Evolutionary conservation across 108 stramenopile species (phyloP).

Genomic region (Fragilaria radians): DNA sequence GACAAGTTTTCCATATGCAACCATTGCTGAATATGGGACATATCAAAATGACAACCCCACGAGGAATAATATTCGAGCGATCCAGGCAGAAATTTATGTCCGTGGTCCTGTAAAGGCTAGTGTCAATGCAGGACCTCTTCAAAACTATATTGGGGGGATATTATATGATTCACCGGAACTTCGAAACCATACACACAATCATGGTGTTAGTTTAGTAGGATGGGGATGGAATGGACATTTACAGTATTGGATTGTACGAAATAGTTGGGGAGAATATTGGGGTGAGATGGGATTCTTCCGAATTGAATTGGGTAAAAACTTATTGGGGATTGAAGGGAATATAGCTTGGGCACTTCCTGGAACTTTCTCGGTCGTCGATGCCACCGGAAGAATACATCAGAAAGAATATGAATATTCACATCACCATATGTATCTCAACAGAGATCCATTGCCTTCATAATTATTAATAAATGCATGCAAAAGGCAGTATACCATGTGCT

Average conservation of each 20-base stretch:
- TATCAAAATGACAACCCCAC: constrained; percentile 32
- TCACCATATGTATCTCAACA: neutral
- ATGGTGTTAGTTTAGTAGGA: constrained; percentile 82
- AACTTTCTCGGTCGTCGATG: constrained; percentile 13
- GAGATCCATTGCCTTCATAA: neutral
- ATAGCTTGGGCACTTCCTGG: constrained; percentile 81
- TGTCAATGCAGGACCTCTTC: constrained; percentile 64
- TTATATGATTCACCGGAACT: constrained; percentile 37
- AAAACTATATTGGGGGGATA: constrained; percentile 61
- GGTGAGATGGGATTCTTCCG: constrained; percentile 69
- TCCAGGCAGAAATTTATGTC: constrained; percentile 89
- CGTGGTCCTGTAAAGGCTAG: constrained; percentile 91
- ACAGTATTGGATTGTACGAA: constrained; percentile 88
- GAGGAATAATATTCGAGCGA: constrained; percentile 42
- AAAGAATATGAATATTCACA: neutral
- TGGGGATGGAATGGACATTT: constrained; percentile 62
- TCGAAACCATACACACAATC: constrained; percentile 37
- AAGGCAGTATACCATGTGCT: no score
- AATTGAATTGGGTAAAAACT: constrained; percentile 67
- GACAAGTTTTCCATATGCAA: constrained; percentile 76
- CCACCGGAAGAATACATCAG: constrained; percentile 3
- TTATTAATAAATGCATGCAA: neutral
- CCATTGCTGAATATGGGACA: constrained; percentile 85
- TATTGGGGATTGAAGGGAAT: constrained; percentile 74
- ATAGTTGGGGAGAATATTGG: constrained; percentile 68